Percentiles rank a stretch among this genome's conserved stretches.
phyloP scores from a whole-genome alignment of 2,329 filamentous ascomycete species.

The Fonsecaea pugnacius region DNA sequence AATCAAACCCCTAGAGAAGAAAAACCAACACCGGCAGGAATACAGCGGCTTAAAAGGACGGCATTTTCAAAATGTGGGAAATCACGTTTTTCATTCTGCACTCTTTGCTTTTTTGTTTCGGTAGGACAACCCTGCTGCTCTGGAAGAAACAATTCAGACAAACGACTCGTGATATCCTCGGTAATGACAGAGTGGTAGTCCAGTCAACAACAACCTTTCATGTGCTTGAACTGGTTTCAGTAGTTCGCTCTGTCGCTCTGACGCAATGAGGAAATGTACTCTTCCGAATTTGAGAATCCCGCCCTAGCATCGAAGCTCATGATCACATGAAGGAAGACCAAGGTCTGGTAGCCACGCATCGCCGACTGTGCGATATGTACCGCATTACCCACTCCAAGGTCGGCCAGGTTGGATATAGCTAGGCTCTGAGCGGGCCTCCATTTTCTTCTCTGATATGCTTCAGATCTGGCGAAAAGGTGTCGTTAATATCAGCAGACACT shows the following conservation, averaged over 20 bases:
- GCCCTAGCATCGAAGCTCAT: neutral
- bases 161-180: neutral
- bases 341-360: neutral
- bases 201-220: neutral
- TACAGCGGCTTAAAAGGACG: no score
- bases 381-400: neutral
- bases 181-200: neutral
- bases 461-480: constrained; percentile 16
- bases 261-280: neutral
- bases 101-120: neutral
- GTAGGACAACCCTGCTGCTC: neutral
- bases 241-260: neutral
- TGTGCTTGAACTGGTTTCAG: neutral
- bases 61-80: neutral
- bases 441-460: neutral
- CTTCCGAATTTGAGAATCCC: neutral
- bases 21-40: no score
- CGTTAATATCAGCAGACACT: constrained; percentile 11
- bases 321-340: neutral
- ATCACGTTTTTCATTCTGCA: neutral
- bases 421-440: neutral
- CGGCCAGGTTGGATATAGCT: neutral
- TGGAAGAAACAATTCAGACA: neutral
- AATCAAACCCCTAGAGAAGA: no score
- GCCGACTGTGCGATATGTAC: neutral